phyloP scores from a whole-genome alignment of 768 basidiomycete species.

The Gloeostereum incarnatum region DNA sequence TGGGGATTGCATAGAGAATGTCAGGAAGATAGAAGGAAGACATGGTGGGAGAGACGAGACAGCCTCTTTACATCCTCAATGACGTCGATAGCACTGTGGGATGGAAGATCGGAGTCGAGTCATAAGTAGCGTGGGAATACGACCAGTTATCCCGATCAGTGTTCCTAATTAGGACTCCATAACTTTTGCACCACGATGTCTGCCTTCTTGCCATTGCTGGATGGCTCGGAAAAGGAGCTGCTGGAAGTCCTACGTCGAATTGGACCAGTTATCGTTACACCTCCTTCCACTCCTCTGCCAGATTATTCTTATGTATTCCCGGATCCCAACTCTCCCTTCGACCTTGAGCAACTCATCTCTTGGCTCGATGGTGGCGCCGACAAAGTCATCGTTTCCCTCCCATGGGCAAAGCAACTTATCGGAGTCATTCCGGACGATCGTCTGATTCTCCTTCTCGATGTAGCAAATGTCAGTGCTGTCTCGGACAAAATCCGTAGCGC shows the following conservation, averaged over 20 bases:
- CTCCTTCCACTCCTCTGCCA: slow-evolving; percentile 20
- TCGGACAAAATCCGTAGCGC: slow-evolving; percentile 65
- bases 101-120: too few species aligned
- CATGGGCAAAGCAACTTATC: slow-evolving; percentile 58
- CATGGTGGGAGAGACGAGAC: too few species aligned
- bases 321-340: slow-evolving; percentile 34
- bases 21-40: slow-evolving; percentile 32
- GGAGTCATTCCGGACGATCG: slow-evolving; percentile 63
- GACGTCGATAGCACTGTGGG: too few species aligned
- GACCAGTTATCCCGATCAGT: too few species aligned
- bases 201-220: slow-evolving; percentile 54
- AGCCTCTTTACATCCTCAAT: too few species aligned
- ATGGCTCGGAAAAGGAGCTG: slow-evolving; percentile 36
- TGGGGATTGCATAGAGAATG: slow-evolving; percentile 42
- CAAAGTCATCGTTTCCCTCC: slow-evolving; percentile 67
- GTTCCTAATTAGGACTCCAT: too few species aligned
- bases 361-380: slow-evolving; percentile 74
- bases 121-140: too few species aligned
- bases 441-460: slow-evolving; percentile 69
- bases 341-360: slow-evolving; percentile 46
- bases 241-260: slow-evolving; percentile 60
- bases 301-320: slow-evolving; percentile 43
- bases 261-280: slow-evolving; percentile 61
- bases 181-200: slow-evolving; percentile 23
- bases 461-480: slow-evolving; percentile 62